Conservation (phyloP, 768 basidiomycete species). For the Lentinula aciculospora region DNA sequence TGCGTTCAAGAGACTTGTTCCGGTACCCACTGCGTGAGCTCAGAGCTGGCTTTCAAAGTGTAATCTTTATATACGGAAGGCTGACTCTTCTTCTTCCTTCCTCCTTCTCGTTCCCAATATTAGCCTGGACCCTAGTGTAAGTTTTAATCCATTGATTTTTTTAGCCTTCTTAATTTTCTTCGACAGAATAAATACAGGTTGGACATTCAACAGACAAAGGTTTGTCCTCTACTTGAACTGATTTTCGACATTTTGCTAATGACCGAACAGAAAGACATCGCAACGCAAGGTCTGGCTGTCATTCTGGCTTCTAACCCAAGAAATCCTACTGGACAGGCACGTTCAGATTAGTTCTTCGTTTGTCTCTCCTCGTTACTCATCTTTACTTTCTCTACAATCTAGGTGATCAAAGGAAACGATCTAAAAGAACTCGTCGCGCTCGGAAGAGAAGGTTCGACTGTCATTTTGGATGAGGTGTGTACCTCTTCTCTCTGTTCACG, state of each 20-base stretch:
- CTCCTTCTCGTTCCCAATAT: constrained; percentile 7
- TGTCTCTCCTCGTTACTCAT: background rate
- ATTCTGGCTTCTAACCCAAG: constrained; percentile 92
- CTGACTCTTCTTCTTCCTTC: no score
- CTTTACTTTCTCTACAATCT: background rate
- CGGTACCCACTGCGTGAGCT: constrained; percentile 82
- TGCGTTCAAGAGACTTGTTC: constrained; percentile 85
- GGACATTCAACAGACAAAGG: constrained; percentile 76
- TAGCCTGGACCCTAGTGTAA: constrained; percentile 1
- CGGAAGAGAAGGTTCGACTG: constrained; percentile 71
- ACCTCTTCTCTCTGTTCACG: background rate
- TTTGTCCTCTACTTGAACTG: constrained; percentile 37
- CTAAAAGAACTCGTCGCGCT: constrained; percentile 75
- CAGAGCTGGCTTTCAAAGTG: background rate
- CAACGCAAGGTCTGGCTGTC: constrained; percentile 77
- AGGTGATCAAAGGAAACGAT: constrained; percentile 69
- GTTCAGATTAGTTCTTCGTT: background rate
- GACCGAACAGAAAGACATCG: constrained; percentile 61
- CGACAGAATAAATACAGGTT: constrained; percentile 61
- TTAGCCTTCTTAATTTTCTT: background rate
- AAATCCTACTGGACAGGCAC: constrained; percentile 92
- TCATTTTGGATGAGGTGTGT: constrained; percentile 77
- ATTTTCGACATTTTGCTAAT: background rate
- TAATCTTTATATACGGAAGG: no score
- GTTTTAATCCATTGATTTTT: background rate